Percentiles rank a stretch among this genome's conserved stretches.
These are phyloP conservation scores for Cupressus sempervirens DNA, from an alignment of 75 land plant genomes.

Conservation along the genomic window DNA sequence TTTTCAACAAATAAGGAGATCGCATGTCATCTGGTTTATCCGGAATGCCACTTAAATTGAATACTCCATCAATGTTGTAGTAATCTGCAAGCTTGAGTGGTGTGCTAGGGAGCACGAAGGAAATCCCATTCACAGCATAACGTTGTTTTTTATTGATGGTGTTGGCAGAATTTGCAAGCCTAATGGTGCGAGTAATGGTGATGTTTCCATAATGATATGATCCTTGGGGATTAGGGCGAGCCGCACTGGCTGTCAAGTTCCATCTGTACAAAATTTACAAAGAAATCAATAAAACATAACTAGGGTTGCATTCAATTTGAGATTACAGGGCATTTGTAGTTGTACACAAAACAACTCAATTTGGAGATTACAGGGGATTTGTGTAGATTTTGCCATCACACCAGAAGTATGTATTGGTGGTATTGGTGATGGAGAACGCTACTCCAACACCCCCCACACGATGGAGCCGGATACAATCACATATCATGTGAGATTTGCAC, in stretches of 20 bases:
- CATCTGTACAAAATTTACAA: slow-evolving; percentile 18
- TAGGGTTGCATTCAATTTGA: background rate
- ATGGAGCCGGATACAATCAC: too few relatives aligned
- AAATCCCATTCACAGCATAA: slow-evolving; percentile 40
- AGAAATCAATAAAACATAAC: slow-evolving; percentile 2
- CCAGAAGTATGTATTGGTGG: too few relatives aligned
- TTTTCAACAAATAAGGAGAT: too few relatives aligned
- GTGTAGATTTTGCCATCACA: too few relatives aligned
- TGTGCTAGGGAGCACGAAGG: slow-evolving; percentile 33
- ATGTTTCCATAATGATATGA: slow-evolving; percentile 54
- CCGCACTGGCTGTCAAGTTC: slow-evolving; percentile 66
- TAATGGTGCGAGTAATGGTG: slow-evolving; percentile 36
- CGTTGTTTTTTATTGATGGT: slow-evolving; percentile 26
- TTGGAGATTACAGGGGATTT: too few relatives aligned
- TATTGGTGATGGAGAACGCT: too few relatives aligned
- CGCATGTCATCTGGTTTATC: slow-evolving; percentile 22
- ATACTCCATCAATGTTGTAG: slow-evolving; percentile 33
- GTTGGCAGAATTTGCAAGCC: slow-evolving; percentile 19
- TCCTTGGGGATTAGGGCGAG: slow-evolving; percentile 65
- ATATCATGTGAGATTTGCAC: too few relatives aligned
- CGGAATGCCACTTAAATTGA: slow-evolving; percentile 33
- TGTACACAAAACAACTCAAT: too few relatives aligned
- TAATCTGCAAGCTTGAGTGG: slow-evolving; percentile 56
- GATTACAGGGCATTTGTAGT: too few relatives aligned
- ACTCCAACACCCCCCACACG: too few relatives aligned